Evolutionary conservation across 768 basidiomycete genomes (phyloP), one percentile per base, ranked within the genome.

Genomic region (Lyophyllum atratum): DNA sequence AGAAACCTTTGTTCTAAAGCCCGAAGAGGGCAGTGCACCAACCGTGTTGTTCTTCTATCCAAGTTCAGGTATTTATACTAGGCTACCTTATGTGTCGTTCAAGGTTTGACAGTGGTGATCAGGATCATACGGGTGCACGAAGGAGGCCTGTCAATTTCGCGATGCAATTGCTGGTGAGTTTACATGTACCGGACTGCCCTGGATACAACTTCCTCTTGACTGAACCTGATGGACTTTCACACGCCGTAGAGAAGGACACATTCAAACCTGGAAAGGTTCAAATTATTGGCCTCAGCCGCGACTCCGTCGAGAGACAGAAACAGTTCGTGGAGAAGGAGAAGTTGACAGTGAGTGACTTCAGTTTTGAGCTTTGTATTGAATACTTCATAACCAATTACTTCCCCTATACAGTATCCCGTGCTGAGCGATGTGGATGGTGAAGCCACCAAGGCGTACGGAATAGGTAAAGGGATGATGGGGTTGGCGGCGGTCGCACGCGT

Each of bases 1-100:
- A 3, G 71, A 85, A 53, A 64, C 72, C 5, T 90, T 80, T 67
- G 82, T 79, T 6, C 76, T 92, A 61, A 82, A 75, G 25, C 86
- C 88, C 1, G 85, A 82, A 11, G 76, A 74, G 47, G 77, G 74
- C 37, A 82, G 80, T 19, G 68, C 82, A 52, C 90, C 92, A 1
- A 80, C 82, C 21, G 89, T 82, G 10, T 58, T 94, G 34, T 92
- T 93, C 77, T 93, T 94, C 74, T 92, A 89, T 63, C 90, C 90
- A 10, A 77, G 81, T 65, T 81, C 88, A 39, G 85, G 88, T 86
- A 70, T 57, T 71, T 51, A 26, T 42, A 34, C 34, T 44, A 17
- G 19, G 28, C 52, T 51, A 29, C n/a, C 39, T 33, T 9, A 14
- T 53, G 28, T 10, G 52, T 28, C 28, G 26, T 19, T 39, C n/a